Conservation (phyloP, 1,139 yeast species). For the Taphrina pruni region DNA sequence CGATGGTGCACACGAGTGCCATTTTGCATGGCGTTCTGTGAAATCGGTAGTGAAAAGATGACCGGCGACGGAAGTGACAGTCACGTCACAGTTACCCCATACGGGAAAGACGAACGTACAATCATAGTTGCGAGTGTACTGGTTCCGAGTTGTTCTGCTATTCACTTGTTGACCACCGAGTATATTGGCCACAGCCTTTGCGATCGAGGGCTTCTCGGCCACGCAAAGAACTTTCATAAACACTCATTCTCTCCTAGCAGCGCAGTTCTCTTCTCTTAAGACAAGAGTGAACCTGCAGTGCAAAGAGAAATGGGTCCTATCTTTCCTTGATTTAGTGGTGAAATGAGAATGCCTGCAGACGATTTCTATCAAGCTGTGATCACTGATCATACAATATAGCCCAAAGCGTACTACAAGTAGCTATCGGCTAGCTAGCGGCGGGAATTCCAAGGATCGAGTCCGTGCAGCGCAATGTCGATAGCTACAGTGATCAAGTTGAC, state of each 20-base stretch:
- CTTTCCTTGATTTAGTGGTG: no score
- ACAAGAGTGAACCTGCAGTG: no score
- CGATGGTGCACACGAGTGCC: conserved; percentile 74
- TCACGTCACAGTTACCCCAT: conserved; percentile 75
- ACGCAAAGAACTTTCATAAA: conserved; percentile 82
- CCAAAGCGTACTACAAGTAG: not conserved
- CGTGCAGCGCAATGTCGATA: no score
- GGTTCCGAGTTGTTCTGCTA: conserved; percentile 60
- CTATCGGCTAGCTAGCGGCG: not conserved
- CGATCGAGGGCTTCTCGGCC: conserved; percentile 96
- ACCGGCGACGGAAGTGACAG: conserved; percentile 92
- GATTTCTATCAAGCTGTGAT: not conserved
- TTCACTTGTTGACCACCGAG: conserved; percentile 73
- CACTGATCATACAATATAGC: not conserved
- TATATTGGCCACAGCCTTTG: conserved; percentile 77
- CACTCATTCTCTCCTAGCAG: not conserved
- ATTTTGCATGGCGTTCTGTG: conserved; percentile 57
- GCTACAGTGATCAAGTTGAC: no score
- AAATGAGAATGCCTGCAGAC: no score
- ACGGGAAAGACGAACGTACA: conserved; percentile 66
- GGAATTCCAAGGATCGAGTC: no score
- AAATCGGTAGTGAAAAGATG: conserved; percentile 75
- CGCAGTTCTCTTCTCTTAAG: no score
- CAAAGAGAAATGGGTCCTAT: no score
- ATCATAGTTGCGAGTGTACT: conserved; percentile 73